Conservation (phyloP, 208 protist genomes). For the Trypanosoma melophagium region DNA sequence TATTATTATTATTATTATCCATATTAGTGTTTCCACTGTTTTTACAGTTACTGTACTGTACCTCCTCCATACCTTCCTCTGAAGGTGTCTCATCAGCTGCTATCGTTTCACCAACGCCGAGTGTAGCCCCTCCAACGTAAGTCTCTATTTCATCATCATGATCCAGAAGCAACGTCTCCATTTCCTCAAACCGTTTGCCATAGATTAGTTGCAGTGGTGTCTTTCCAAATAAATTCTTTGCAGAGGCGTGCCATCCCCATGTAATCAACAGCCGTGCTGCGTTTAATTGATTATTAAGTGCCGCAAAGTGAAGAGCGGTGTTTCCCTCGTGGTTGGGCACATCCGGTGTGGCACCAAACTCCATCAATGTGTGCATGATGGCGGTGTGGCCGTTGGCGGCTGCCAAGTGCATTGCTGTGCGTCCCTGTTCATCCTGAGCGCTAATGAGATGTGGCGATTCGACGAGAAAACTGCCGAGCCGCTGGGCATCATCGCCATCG, state of each 20-base stretch:
- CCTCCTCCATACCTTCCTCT: background rate
- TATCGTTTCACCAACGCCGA: background rate
- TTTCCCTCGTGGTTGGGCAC: conserved; percentile 80
- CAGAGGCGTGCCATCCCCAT: conserved; percentile 56
- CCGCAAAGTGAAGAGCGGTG: conserved; percentile 86
- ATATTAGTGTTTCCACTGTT: too few relatives aligned
- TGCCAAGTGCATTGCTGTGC: conserved; percentile 85
- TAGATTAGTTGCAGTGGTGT: conserved; percentile 82
- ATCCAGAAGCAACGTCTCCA: conserved; percentile 78
- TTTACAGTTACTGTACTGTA: background rate
- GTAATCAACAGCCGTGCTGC: conserved; percentile 59
- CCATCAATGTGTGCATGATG: conserved; percentile 72
- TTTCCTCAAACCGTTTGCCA: conserved; percentile 78
- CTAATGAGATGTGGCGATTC: conserved; percentile 52
- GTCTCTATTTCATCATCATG: conserved; percentile 70
- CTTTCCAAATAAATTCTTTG: conserved; percentile 55
- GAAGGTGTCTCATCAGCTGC: too few relatives aligned
- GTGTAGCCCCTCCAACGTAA: background rate
- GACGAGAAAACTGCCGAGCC: conserved; percentile 51
- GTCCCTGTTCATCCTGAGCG: conserved; percentile 66
- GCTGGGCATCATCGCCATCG: conserved; percentile 59
- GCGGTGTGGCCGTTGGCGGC: conserved; percentile 81
- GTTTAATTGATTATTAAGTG: conserved; percentile 80
- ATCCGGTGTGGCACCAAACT: conserved; percentile 60
- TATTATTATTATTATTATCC: background rate